Evolutionary conservation across 108 stramenopile genomes (phyloP).

Genomic region (Cyclotella sp.): DNA sequence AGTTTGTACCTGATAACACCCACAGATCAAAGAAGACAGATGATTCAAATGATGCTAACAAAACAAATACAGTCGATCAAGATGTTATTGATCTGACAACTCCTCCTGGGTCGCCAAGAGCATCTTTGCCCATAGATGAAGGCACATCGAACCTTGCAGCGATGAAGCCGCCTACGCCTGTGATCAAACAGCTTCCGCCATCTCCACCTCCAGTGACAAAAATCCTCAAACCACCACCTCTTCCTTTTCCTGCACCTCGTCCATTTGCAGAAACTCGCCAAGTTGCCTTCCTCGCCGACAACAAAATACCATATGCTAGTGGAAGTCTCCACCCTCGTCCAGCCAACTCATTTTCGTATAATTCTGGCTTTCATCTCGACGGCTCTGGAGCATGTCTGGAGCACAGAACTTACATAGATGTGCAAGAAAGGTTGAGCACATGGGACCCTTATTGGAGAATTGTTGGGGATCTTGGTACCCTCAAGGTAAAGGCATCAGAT

Average conservation of each 20-base stretch:
- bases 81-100: constrained; percentile 28
- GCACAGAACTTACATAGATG: constrained; percentile 21
- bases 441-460: constrained; percentile 76
- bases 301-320: constrained; percentile 10
- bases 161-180: not conserved
- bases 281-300: constrained; percentile 26
- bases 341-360: not conserved
- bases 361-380: constrained; percentile 40
- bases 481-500: constrained; percentile 9
- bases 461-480: constrained; percentile 40
- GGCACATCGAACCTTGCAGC: not conserved
- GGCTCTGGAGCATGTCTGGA: constrained; percentile 37
- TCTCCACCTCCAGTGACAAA: constrained; percentile 32
- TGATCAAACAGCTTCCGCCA: constrained; percentile 9
- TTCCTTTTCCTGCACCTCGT: constrained; percentile 22
- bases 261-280: constrained; percentile 28
- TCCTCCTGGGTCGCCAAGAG: constrained; percentile 9
- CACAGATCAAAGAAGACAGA: not conserved
- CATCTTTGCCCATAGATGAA: not conserved
- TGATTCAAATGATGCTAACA: not conserved
- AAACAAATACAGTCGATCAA: not conserved
- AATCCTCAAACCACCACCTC: constrained; percentile 18
- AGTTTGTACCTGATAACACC: too few relatives aligned
- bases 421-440: constrained; percentile 41
- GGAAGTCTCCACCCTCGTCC: constrained; percentile 19